Evolutionary conservation across 2,329 filamentous ascomycete species (phyloP).

Genomic region (Pseudocercospora fuligena): DNA sequence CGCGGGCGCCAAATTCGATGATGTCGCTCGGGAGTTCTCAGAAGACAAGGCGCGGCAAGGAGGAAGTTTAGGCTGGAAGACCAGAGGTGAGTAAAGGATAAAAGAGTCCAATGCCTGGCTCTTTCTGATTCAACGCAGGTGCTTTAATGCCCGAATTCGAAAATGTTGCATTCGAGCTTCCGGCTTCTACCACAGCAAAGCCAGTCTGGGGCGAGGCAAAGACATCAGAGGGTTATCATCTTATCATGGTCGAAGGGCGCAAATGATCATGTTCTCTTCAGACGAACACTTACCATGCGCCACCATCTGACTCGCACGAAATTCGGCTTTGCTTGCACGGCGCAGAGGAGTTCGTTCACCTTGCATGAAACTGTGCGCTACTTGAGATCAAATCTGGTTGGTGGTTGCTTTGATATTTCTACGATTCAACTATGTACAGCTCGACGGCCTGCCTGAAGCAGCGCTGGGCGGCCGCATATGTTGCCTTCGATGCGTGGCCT

Average conservation of each 20-base stretch:
- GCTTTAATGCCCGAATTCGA: constrained; percentile 72
- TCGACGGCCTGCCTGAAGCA: not conserved
- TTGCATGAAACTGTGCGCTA: not conserved
- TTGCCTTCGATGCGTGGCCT: not conserved
- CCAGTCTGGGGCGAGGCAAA: constrained; percentile 73
- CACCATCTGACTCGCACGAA: not conserved
- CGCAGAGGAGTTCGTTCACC: not conserved
- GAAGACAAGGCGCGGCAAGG: constrained; percentile 78
- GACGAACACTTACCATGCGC: not conserved
- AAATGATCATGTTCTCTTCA: constrained; percentile 47
- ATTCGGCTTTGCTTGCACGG: not conserved
- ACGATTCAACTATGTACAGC: not conserved
- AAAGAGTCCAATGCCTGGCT: constrained; percentile 42
- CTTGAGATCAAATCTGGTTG: not conserved
- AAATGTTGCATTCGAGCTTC: constrained; percentile 71
- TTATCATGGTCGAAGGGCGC: constrained; percentile 76
- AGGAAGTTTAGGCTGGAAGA: constrained; percentile 74
- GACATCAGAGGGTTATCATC: constrained; percentile 77
- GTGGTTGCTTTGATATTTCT: not conserved
- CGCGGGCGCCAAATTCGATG: constrained; percentile 72
- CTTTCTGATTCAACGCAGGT: constrained; percentile 44
- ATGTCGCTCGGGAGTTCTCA: constrained; percentile 72
- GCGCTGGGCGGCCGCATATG: not conserved
- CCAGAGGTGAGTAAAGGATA: constrained; percentile 28
- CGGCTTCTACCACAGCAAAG: constrained; percentile 66